Conservation (phyloP, 306 rosid genomes). For the Inga oerstediana region DNA sequence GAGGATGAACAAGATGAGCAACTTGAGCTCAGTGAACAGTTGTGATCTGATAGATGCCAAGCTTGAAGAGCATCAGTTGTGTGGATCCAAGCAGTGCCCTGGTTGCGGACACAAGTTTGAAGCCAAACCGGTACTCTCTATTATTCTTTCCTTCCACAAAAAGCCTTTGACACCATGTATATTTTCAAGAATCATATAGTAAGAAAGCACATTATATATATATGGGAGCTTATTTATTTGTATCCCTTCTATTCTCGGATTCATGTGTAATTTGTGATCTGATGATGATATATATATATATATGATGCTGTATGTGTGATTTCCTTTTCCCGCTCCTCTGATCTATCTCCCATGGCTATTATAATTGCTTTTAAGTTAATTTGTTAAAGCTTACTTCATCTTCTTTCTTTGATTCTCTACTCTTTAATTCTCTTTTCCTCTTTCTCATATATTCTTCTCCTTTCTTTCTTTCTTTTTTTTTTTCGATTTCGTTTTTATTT, state of each 20-base stretch:
- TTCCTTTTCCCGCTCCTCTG: background rate
- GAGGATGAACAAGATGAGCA: conserved; percentile 51
- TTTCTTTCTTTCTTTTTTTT: background rate
- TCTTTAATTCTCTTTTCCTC: conserved; percentile 29
- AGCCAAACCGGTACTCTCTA: conserved; percentile 70
- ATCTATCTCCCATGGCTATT: background rate
- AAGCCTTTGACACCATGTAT: conserved; percentile 37
- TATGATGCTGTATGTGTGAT: background rate
- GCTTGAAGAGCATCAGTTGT: conserved; percentile 94
- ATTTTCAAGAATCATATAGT: conserved; percentile 28
- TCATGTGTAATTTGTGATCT: conserved; percentile 17
- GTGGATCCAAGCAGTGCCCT: conserved; percentile 97
- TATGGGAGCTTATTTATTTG: background rate
- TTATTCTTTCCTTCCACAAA: conserved; percentile 46
- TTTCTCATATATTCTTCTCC: conserved; percentile 25
- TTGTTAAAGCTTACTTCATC: conserved; percentile 37
- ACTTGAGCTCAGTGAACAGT: conserved; percentile 60
- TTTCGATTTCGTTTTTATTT: conserved; percentile 1
- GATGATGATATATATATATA: background rate
- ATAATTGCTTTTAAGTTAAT: conserved; percentile 15
- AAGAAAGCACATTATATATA: background rate
- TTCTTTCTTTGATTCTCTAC: conserved; percentile 22
- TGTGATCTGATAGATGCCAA: conserved; percentile 93
- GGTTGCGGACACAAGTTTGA: conserved; percentile 94
- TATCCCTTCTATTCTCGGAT: conserved; percentile 16